Base-by-base conservation (phyloP, 2,329 filamentous ascomycete genomes). In the Talaromyces marneffei region DNA sequence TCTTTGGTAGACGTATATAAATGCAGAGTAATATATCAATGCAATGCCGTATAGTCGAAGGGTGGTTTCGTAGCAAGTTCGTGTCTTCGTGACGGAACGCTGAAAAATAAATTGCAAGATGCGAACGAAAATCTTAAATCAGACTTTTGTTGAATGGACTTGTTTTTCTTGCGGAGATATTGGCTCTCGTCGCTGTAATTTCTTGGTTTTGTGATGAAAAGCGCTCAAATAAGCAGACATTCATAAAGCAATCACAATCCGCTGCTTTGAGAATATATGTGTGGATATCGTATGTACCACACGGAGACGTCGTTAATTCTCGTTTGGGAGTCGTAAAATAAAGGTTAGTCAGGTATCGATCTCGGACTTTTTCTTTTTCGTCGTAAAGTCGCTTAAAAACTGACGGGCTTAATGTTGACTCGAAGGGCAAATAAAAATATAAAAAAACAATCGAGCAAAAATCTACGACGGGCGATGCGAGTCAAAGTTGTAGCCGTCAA, bases 81-180 rank as follows among this genome's bases (percentile, higher is more conserved):
- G 71, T 74, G 65, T 67, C 63, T 64, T 73, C 70, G 71, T 72
- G 67, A 69, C 65, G 60, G 67, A 68, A 69, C 65, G 66, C 66
- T 68, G 52, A 58, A 64, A 59, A 64, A 60, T 62, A 62, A 66
- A 62, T 53, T 20, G 48, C 48, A 52, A 52, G 27, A 52, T 52
- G 29, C 48, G 10, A 35, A 52, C n/a, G 18, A 35, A 35, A 52
- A 50, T 12, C 66, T 70, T 66, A 61, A 67, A 68, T 59, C 65
- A 67, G 65, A 60, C 62, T 61, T 62, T 65, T 65, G n/a, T 54
- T 25, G 31, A n/a, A 33, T 18, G 18, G 35, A 25, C 14, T 60
- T 50, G 20, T 63, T 56, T 57, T 44, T 27, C 61, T 61, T 62
- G 35, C 31, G 25, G 27, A 40, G 54, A 35, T 29, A n/a, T 59